phyloP scores from a whole-genome alignment of 345 rosid species.

The Pseudoturritis turrita region DNA sequence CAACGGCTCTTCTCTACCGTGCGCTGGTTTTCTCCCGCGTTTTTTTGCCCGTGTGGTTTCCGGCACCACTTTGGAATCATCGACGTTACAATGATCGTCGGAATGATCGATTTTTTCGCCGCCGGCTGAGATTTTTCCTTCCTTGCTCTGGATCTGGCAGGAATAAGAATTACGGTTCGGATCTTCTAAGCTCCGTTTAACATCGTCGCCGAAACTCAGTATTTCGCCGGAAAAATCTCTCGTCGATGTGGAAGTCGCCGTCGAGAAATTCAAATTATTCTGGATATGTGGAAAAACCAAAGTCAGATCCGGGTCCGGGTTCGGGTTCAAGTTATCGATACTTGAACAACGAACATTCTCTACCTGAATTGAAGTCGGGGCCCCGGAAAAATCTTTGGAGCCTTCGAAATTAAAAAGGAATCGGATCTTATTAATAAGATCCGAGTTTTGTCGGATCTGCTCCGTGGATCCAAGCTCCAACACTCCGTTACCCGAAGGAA shows the following conservation, averaged over 20 bases:
- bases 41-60: conserved; percentile 57
- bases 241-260: conserved; percentile 34
- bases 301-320: neutral
- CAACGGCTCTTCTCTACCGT: conserved; percentile 72
- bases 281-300: neutral
- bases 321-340: neutral
- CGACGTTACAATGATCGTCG: neutral
- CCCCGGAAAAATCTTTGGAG: conserved; percentile 33
- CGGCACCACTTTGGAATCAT: conserved; percentile 40
- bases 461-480: conserved; percentile 87
- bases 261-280: conserved; percentile 40
- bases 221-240: conserved; percentile 61
- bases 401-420: conserved; percentile 46
- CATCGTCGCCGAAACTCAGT: conserved; percentile 59
- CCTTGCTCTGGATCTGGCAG: conserved; percentile 39
- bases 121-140: conserved; percentile 42
- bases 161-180: conserved; percentile 41
- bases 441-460: conserved; percentile 52
- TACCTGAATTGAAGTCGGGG: conserved; percentile 20
- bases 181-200: conserved; percentile 36
- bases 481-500: conserved; percentile 73
- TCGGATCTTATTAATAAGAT: conserved; percentile 67
- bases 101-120: conserved; percentile 36
- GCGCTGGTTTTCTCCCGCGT: conserved; percentile 78
- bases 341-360: conserved; percentile 19